Evolutionary conservation across 306 rosid species (phyloP), one percentile per base, ranked within the genome.

Genomic region (Gastrolobium bilobum): DNA sequence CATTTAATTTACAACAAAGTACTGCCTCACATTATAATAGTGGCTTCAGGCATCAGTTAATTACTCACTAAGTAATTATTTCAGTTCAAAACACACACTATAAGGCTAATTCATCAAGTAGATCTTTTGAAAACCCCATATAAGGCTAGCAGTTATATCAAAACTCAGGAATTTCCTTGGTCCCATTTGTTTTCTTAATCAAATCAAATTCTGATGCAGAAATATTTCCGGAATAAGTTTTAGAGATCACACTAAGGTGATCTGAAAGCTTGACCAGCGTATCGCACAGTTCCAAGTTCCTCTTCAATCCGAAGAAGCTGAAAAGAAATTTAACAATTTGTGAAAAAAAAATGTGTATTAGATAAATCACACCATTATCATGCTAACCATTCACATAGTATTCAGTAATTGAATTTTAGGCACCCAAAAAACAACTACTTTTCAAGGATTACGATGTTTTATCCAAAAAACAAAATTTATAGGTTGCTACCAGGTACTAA

Each of bases 301-400:
- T 95, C 98, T 83, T 96, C 99, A 71, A 96, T 93, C 64, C 98
- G 98, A 84, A 96, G 91, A 78, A 93, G 99, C 98, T 96, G 96
- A 77, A 86, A 88, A 9, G 71, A 77, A 71, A 73, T 57, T 68
- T 14, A 73, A 81, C 13, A 30, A 53, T 77, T 58, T 33, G 38
- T 13, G 35, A 58, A 54, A 7, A 43, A 43, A 50, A 35, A 87
- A 26, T 4, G 35, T 6, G 40, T 6, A 40, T 62, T 73, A 74
- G 68, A 47, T 73, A 74, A 64, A 47, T 34, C 78, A 72, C 11
- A 51, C 7, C 57, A 77, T 58, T 6, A 65, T 10, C 39, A 54
- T 54, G 66, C 53, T 11, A 50, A 65, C 4, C 69, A 79, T 38
- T 63, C 33, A 50, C 44, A 61, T 1, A 31, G 58, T 64, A 65